Base-by-base conservation (phyloP, 2,329 filamentous ascomycete genomes). In the Claviceps humidiphila region DNA sequence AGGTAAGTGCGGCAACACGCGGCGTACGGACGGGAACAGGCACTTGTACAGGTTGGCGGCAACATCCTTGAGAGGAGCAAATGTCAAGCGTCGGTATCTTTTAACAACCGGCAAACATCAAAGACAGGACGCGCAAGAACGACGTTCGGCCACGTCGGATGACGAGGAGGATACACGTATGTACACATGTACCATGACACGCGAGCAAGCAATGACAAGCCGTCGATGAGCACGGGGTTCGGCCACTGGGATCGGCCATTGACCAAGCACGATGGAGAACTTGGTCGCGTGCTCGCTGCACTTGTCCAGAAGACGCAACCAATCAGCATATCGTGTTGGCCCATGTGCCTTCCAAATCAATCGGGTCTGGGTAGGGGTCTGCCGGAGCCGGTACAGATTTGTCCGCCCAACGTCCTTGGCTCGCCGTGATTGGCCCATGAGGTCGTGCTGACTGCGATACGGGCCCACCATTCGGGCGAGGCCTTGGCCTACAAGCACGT, bases 241-340 rank as follows among this genome's bases (percentile, higher is more conserved):
- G n/a, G 39, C 30, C 39, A 41, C 17, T 4, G 14, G 39, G 16
- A 41, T n/a, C 39, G 34, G 44, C 56, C 53, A 63, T 68, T 64
- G 67, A 68, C 67, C 67, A 70, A 69, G 67, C 67, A 70, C 66
- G 66, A 68, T 69, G 63, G 61, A 70, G 67, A 60, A 68, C 67
- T 64, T 67, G 66, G 67, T 70, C 67, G 67, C 67, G 67, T 70
- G 67, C 67, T 69, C 63, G 57, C 55, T 56, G 54, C 54, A 60
- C 55, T 57, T 51, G 38, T 51, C 49, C 24, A 38, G 20, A 14
- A 16, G 34, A 2, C 2, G 43, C 30, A 60, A 50, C 67, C 61
- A 70, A 70, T 70, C 62, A 68, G 61, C 55, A 56, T 53, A 53
- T 56, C 54, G 56, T 50, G 55, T 59, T 51, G 17, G 59, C 62